Percentiles rank a stretch among this genome's conserved stretches.
Conservation (phyloP, 2,329 filamentous ascomycete species). For the Bipolaris bicolor region DNA sequence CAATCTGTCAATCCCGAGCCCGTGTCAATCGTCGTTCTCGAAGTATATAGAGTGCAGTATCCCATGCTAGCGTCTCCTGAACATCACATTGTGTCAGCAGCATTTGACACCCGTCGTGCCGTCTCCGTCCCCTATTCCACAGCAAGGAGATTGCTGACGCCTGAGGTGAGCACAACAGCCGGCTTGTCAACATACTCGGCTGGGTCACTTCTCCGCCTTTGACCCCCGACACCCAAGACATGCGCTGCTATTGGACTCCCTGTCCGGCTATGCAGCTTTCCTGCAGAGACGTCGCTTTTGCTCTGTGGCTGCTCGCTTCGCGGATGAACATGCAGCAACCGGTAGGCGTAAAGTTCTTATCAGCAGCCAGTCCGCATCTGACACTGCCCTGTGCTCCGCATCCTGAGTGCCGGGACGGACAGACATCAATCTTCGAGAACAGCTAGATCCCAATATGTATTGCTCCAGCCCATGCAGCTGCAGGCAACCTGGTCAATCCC, state of each 20-base stretch:
- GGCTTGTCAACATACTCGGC: constrained; percentile 30
- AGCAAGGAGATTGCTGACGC: constrained; percentile 34
- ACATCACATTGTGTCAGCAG: neutral
- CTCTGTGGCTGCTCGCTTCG: constrained; percentile 36
- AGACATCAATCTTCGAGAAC: constrained; percentile 34
- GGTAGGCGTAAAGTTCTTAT: constrained; percentile 40
- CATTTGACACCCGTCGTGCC: constrained; percentile 4
- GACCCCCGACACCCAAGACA: constrained; percentile 8
- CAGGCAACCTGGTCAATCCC: constrained; percentile 19
- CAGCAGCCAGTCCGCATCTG: constrained; percentile 34
- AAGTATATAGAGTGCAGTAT: too few species aligned
- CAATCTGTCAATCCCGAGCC: neutral
- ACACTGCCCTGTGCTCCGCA: constrained; percentile 35
- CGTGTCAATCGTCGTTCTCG: too few species aligned
- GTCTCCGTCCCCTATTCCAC: constrained; percentile 17
- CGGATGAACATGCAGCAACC: constrained; percentile 24
- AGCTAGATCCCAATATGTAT: constrained; percentile 35
- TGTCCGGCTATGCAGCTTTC: constrained; percentile 18
- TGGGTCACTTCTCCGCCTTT: constrained; percentile 15
- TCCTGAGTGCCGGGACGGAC: constrained; percentile 33
- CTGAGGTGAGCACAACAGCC: constrained; percentile 25
- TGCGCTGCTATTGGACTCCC: constrained; percentile 22
- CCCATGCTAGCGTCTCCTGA: neutral
- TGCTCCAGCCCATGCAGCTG: constrained; percentile 27
- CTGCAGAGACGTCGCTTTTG: constrained; percentile 21